Evolutionary conservation across 306 rosid species (phyloP).

Genomic region (Rosa persica): DNA sequence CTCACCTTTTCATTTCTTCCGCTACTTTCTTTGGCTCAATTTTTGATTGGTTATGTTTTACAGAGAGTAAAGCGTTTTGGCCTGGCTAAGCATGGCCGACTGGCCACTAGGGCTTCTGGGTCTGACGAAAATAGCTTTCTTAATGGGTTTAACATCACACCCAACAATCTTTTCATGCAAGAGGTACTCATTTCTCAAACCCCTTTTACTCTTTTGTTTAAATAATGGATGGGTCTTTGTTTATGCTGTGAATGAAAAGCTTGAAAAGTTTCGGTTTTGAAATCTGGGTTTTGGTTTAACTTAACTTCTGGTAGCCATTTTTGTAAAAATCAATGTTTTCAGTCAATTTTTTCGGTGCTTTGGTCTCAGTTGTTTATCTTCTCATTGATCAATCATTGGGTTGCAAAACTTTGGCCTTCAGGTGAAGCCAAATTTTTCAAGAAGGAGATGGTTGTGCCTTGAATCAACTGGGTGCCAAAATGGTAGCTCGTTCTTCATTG

Average conservation of each 20-base stretch:
- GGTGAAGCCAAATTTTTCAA: no score
- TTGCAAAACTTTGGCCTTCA: no score
- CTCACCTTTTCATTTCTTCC: conserved; percentile 21
- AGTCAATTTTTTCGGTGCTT: conserved; percentile 18
- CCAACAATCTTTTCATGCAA: conserved; percentile 77
- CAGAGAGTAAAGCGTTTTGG: conserved; percentile 62
- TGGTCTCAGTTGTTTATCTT: no score
- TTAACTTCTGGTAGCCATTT: background rate
- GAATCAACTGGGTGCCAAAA: no score
- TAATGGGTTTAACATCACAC: conserved; percentile 56
- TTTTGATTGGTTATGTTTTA: conserved; percentile 14
- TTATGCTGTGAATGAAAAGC: background rate
- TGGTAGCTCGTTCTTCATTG: no score
- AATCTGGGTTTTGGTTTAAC: conserved; percentile 13
- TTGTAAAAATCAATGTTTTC: background rate
- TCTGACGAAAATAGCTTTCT: conserved; percentile 51
- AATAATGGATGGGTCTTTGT: conserved; percentile 12
- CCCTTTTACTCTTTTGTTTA: conserved; percentile 5
- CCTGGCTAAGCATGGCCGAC: conserved; percentile 42
- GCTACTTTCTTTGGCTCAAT: background rate
- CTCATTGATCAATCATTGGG: no score
- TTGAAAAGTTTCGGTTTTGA: conserved; percentile 16
- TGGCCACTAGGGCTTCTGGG: conserved; percentile 58
- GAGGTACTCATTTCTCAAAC: conserved; percentile 56
- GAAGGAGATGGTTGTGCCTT: no score